Evolutionary conservation across 352 stramenopile genomes (phyloP).

Genomic region (Saprolegnia diclina): DNA sequence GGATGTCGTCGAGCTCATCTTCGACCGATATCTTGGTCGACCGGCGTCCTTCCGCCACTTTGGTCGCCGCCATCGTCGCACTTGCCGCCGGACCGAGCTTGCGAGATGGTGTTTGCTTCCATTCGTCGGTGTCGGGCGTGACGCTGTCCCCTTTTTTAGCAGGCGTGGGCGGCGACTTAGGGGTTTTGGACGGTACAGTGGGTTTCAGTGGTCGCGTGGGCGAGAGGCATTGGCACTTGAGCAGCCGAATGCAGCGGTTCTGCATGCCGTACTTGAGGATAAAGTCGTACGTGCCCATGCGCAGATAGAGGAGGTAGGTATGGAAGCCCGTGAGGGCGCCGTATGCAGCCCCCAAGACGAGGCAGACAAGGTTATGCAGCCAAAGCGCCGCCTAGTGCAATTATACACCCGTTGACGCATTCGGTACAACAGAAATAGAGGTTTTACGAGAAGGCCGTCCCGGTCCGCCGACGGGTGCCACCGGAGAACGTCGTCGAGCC

Average conservation of each 20-base stretch:
- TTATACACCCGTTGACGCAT: background rate
- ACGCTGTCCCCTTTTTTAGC: background rate
- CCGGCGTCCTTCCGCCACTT: too few relatives aligned
- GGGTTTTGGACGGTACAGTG: background rate
- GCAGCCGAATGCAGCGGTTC: slow-evolving; percentile 62
- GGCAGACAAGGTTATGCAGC: slow-evolving; percentile 61
- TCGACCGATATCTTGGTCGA: too few relatives aligned
- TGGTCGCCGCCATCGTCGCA: too few relatives aligned
- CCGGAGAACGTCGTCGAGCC: slow-evolving; percentile 48
- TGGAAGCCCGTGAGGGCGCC: slow-evolving; percentile 67
- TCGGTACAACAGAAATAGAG: background rate
- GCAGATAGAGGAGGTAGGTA: slow-evolving; percentile 61
- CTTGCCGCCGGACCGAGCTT: background rate
- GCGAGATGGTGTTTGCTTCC: background rate
- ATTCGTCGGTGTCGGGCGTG: background rate
- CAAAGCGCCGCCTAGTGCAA: slow-evolving; percentile 48
- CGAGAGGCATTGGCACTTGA: slow-evolving; percentile 29
- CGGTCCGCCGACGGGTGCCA: slow-evolving; percentile 37
- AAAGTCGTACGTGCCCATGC: slow-evolving; percentile 80
- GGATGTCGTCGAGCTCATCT: too few relatives aligned
- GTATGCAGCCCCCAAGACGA: slow-evolving; percentile 62
- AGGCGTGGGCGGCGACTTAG: slow-evolving; percentile 12
- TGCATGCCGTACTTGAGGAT: slow-evolving; percentile 72
- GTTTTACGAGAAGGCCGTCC: slow-evolving; percentile 28
- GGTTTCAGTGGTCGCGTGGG: background rate